phyloP scores from a whole-genome alignment of 2,329 filamentous ascomycete species.

The Orbilia ellipsospora region DNA sequence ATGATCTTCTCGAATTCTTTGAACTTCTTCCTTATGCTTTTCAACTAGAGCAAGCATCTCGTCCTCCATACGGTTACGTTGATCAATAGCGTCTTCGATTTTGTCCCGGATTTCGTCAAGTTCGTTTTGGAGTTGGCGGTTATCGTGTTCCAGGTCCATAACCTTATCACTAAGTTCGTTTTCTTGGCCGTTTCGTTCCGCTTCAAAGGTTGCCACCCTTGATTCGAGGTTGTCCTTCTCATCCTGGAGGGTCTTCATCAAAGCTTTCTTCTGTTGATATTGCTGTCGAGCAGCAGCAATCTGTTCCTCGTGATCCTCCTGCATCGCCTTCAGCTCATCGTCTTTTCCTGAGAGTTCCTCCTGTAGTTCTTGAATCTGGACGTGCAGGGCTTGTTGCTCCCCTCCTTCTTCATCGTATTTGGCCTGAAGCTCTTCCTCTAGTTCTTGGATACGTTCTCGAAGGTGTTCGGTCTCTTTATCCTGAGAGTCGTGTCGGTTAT shows the following conservation, averaged over 20 bases:
- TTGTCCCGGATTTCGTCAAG: conserved; percentile 69
- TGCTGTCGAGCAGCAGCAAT: conserved; percentile 46
- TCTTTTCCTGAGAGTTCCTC: conserved; percentile 43
- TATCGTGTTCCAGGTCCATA: conserved; percentile 69
- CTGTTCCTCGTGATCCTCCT: conserved; percentile 43
- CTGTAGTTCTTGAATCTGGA: conserved; percentile 39
- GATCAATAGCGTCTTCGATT: conserved; percentile 67
- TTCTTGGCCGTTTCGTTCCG: conserved; percentile 62
- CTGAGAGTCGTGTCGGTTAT: conserved; percentile 65
- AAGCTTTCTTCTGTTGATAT: conserved; percentile 49
- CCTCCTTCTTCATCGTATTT: conserved; percentile 57
- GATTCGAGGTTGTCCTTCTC: conserved; percentile 39
- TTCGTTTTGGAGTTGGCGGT: conserved; percentile 68
- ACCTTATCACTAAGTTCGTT: conserved; percentile 68
- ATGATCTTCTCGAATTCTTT: conserved; percentile 63
- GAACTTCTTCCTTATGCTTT: conserved; percentile 79
- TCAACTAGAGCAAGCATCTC: conserved; percentile 66
- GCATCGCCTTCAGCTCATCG: conserved; percentile 37
- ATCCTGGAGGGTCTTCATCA: conserved; percentile 50
- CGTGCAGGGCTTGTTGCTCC: conserved; percentile 32
- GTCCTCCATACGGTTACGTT: conserved; percentile 70
- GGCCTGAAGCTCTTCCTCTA: conserved; percentile 66
- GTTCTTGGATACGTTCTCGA: conserved; percentile 67
- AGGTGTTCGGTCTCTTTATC: conserved; percentile 69
- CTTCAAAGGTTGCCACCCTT: conserved; percentile 34